Percentiles rank a stretch among this genome's conserved stretches.
These are phyloP conservation scores for Zangia roseola DNA, from an alignment of 768 basidiomycete species.

Conservation along the genomic window DNA sequence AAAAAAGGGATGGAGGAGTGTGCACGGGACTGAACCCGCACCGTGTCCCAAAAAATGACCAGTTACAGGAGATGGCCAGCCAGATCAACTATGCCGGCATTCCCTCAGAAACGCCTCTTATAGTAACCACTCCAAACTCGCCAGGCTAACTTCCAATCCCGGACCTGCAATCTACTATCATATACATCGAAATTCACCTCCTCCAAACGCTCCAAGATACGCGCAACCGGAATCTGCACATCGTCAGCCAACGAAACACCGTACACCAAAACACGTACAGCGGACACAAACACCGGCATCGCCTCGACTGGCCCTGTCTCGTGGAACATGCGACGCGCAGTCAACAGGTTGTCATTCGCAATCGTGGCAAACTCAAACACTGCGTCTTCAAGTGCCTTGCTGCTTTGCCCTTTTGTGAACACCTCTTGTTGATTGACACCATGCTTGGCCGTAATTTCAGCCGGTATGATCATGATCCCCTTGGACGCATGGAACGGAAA, in stretches of 20 bases:
- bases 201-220: slow-evolving; percentile 66
- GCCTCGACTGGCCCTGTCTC: slow-evolving; percentile 52
- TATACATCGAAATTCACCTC: slow-evolving; percentile 71
- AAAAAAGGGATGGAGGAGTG: slow-evolving; percentile 1
- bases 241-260: slow-evolving; percentile 2
- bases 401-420: slow-evolving; percentile 52
- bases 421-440: slow-evolving; percentile 80
- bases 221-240: slow-evolving; percentile 61
- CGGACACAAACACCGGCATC: slow-evolving; percentile 71
- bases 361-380: slow-evolving; percentile 81
- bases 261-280: slow-evolving; percentile 45
- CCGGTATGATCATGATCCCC: slow-evolving; percentile 73
- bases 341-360: slow-evolving; percentile 77
- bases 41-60: background rate
- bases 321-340: slow-evolving; percentile 69
- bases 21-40: background rate
- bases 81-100: slow-evolving; percentile 33
- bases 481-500: slow-evolving; percentile 75
- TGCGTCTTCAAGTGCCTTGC: slow-evolving; percentile 68
- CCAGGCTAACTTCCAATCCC: slow-evolving; percentile 80
- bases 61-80: slow-evolving; percentile 8
- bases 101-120: slow-evolving; percentile 36
- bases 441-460: slow-evolving; percentile 77
- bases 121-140: slow-evolving; percentile 59
- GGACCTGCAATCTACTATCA: slow-evolving; percentile 55